Percentiles rank a stretch among this genome's conserved stretches.
These are phyloP conservation scores for Aspergillus novofumigatus DNA, from an alignment of 2,329 filamentous ascomycete species.

Conservation along the genomic window DNA sequence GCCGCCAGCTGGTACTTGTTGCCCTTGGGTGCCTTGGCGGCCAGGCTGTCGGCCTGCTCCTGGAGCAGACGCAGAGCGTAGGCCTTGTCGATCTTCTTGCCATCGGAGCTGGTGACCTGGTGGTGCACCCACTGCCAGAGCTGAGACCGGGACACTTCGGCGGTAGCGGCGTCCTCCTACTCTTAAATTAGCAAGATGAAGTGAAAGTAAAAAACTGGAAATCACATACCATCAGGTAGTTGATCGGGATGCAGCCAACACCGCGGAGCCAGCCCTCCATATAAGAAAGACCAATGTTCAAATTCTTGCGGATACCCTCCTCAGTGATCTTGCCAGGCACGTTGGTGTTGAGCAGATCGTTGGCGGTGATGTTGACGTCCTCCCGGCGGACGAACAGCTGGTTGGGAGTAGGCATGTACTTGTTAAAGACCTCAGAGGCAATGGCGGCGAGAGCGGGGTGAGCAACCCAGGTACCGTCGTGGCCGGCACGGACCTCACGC, in stretches of 20 bases:
- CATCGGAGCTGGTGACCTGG: conserved; percentile 71
- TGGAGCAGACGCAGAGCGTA: conserved; percentile 83
- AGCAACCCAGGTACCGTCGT: conserved; percentile 96
- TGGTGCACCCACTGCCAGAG: conserved; percentile 93
- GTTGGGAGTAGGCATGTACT: conserved; percentile 97
- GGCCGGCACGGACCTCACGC: conserved; percentile 88
- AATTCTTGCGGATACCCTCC: conserved; percentile 92
- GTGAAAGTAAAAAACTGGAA: too few relatives aligned
- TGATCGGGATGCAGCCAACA: conserved; percentile 93
- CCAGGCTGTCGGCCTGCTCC: conserved; percentile 75
- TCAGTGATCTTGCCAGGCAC: conserved; percentile 89
- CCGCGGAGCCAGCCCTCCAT: conserved; percentile 99
- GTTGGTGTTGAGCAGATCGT: conserved; percentile 97
- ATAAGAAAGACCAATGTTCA: conserved; percentile 93
- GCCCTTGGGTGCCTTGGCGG: conserved; percentile 70
- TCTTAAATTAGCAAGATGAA: conserved; percentile 1
- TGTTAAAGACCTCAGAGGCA: conserved; percentile 90
- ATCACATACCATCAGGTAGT: conserved; percentile 81
- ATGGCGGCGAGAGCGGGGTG: conserved; percentile 88
- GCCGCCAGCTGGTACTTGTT: conserved; percentile 90
- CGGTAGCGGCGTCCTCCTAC: conserved; percentile 86
- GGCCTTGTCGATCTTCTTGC: conserved; percentile 87
- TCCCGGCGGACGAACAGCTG: conserved; percentile 88
- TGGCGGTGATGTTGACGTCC: conserved; percentile 78
- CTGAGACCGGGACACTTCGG: conserved; percentile 90